These are phyloP conservation scores for Pseudogymnoascus sp. DNA, from an alignment of 2,329 filamentous ascomycete genomes.

Conservation along the genomic window DNA sequence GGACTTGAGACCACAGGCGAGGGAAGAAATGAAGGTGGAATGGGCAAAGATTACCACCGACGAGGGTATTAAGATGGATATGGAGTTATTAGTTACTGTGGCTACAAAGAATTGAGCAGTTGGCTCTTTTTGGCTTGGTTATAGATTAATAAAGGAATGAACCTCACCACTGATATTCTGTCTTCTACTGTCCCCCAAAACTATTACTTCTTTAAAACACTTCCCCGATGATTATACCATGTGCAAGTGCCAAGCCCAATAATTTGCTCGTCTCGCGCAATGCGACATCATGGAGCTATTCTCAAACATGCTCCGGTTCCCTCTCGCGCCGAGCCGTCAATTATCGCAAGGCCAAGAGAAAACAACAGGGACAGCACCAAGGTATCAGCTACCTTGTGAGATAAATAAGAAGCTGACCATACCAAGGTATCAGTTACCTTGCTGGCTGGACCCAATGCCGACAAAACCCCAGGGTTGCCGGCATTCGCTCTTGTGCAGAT, in stretches of 20 bases:
- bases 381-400: neutral
- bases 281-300: neutral
- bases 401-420: neutral
- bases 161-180: neutral
- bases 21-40: slow-evolving; percentile 26
- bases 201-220: neutral
- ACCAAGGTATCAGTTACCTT: neutral
- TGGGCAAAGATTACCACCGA: slow-evolving; percentile 25
- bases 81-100: slow-evolving; percentile 22
- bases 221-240: neutral
- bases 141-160: neutral
- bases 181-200: neutral
- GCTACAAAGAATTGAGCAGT: neutral
- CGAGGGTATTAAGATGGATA: slow-evolving; percentile 26
- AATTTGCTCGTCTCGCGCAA: neutral
- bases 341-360: neutral
- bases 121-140: neutral
- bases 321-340: neutral
- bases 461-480: neutral
- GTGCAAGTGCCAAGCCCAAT: neutral
- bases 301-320: neutral
- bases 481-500: neutral
- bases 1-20: slow-evolving; percentile 23
- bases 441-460: neutral
- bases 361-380: neutral